Evolutionary conservation across 805 yeast species (phyloP), one percentile per base, ranked within the genome.

Genomic region (Millerozyma miso): DNA sequence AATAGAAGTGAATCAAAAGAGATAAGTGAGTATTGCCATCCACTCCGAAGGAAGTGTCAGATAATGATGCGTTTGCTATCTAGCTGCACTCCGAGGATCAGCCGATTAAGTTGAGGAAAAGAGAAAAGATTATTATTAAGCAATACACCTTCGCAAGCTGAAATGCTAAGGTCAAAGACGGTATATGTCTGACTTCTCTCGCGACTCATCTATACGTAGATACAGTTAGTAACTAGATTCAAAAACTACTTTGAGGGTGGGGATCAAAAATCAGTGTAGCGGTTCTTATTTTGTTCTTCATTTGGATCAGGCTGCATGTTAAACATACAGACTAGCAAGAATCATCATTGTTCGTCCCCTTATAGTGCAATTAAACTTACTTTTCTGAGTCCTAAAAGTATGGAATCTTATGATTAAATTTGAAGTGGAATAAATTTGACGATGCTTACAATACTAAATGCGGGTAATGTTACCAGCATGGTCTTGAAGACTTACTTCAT

Each of bases 281-380:
- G 66, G 66, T 61, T 60, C 66, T 61, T 53, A 49, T 40, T 42
- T 39, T 33, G 43, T 20, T 55, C 58, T 50, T 55, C 60, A 52
- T 41, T 37, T 19, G 19, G 33, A 23, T 23, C 29, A 7, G 29
- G 10, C 29, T 23, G 29, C 29, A 43, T 50, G 43, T 40, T 38
- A 42, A 40, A 17, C 33, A 31, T 39, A 45, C 41, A 47, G 43
- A 48, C 50, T 47, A 39, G 41, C 48, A 54, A 54, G 58, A 48
- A 57, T 55, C 61, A 53, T 57, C 62, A 53, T 52, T 34, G 6
- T 23, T 23, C 10, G 29, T 23, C 6, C 29, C 29, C 10, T 23
- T 23, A 6, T 23, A 7, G 29, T 23, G 29, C 6, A 23, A 23
- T 7, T 23, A 23, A 23, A 23, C 29, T 23, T 23, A 23, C 29